Base-by-base conservation (phyloP, 2,329 filamentous ascomycete species). In the Epichloe sylvatica region DNA sequence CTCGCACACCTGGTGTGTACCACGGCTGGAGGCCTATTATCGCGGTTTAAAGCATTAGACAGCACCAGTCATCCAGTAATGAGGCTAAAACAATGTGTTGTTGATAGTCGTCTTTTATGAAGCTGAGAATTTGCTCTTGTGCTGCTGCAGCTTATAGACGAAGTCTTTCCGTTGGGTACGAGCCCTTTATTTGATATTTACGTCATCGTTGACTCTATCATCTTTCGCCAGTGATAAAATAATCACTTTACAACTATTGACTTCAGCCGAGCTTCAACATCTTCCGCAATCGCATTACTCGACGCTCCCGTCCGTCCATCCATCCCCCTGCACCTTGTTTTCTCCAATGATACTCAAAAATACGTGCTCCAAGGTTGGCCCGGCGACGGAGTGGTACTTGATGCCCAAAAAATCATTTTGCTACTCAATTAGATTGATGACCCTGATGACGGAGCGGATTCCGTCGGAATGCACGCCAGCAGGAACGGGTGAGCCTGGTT, bases 311-410 rank as follows among this genome's bases (percentile, higher is more conserved):
- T 13, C 23, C 40, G 11, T 33, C 40, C 21, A 8, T 13, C 23
- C 40, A 7, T 42, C 23, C 45, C 59, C 56, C 34, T 53, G 47
- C 3, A 57, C 49, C 38, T 77, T 71, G 58, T 81, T 78, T 61
- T 80, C 77, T 46, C 74, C 75, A 1, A 86, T 79, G 54, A 86
- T 82, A 19, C 71, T 75, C 57, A 86, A 66, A 63, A 86, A 86
- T 0, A 86, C 81, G 52, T 82, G 77, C 63, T 86, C 82, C 53
- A 86, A 67, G 2, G 80, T 84, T 5, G 81, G 81, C 38, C 80
- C 77, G 4, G 73, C 77, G 47, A 86, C 77, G 19, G 77, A 78
- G 57, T 84, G 85, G 57, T 82, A 81, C 57, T 79, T 76, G 40
- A 85, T 66, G 0, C 80, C 79, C 15, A 84, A 60, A 12, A 65